These are phyloP conservation scores for Podaxis pistillaris DNA, from an alignment of 768 basidiomycete species.

Conservation along the genomic window DNA sequence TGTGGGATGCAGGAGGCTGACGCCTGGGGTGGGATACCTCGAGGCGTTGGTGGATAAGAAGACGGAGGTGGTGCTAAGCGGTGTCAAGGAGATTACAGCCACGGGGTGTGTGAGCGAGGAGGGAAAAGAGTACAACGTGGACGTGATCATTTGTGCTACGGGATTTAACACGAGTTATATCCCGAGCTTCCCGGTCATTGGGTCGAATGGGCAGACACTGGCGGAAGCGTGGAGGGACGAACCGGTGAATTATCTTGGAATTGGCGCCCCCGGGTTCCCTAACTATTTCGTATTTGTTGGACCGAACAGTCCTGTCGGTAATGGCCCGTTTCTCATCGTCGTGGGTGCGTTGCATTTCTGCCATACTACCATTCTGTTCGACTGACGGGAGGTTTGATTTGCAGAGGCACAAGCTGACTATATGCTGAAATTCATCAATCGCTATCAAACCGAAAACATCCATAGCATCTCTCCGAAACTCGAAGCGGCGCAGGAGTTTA, in stretches of 20 bases:
- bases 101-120: conserved; percentile 24
- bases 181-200: conserved; percentile 29
- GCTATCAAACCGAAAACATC: conserved; percentile 32
- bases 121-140: conserved; percentile 27
- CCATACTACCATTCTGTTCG: background rate
- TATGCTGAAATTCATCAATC: conserved; percentile 27
- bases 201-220: conserved; percentile 23
- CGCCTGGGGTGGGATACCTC: conserved; percentile 30
- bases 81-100: conserved; percentile 26
- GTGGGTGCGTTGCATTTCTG: conserved; percentile 21
- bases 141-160: conserved; percentile 33
- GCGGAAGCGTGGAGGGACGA: conserved; percentile 28
- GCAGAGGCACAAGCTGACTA: conserved; percentile 30
- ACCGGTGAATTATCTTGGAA: conserved; percentile 25
- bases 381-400: background rate
- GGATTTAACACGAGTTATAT: conserved; percentile 31
- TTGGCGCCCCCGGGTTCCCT: conserved; percentile 26
- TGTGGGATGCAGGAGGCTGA: conserved; percentile 30
- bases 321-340: conserved; percentile 24
- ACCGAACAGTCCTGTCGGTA: conserved; percentile 29
- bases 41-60: conserved; percentile 27
- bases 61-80: conserved; percentile 26
- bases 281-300: conserved; percentile 29
- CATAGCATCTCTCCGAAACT: conserved; percentile 28
- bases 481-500: conserved; percentile 30